A percentile compares a stretch with the other conserved stretches of the same genome.
phyloP scores from a whole-genome alignment of 2,329 filamentous ascomycete genomes.

The Sordariomycetes sp. region DNA sequence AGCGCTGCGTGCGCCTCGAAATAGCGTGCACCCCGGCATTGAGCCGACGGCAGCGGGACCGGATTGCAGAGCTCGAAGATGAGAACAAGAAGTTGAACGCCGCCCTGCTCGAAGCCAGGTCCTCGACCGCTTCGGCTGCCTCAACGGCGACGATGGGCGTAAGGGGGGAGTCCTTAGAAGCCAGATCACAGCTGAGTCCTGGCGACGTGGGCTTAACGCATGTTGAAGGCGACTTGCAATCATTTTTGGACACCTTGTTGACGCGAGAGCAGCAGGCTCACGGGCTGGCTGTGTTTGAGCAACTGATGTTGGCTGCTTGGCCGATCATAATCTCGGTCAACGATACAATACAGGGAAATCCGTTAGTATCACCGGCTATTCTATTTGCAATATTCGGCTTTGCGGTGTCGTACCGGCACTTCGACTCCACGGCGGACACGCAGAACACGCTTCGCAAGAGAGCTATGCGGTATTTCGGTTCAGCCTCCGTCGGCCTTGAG shows the following conservation, averaged over 20 bases:
- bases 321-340: background rate
- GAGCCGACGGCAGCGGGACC: constrained; percentile 8
- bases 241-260: background rate
- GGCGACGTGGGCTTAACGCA: background rate
- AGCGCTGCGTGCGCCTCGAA: constrained; percentile 5
- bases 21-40: constrained; percentile 7
- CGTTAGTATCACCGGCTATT: background rate
- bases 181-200: background rate
- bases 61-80: constrained; percentile 9
- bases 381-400: background rate
- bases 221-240: background rate
- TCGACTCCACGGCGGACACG: background rate
- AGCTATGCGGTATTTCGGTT: background rate
- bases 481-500: background rate
- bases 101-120: background rate
- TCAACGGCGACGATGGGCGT: background rate
- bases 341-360: background rate
- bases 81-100: constrained; percentile 6
- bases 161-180: background rate
- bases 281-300: background rate
- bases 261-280: too few species aligned
- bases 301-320: background rate
- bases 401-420: background rate
- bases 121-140: background rate
- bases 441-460: background rate